Conservation (phyloP, 2,329 filamentous ascomycete species). For the Gaeumannomyces sp. region DNA sequence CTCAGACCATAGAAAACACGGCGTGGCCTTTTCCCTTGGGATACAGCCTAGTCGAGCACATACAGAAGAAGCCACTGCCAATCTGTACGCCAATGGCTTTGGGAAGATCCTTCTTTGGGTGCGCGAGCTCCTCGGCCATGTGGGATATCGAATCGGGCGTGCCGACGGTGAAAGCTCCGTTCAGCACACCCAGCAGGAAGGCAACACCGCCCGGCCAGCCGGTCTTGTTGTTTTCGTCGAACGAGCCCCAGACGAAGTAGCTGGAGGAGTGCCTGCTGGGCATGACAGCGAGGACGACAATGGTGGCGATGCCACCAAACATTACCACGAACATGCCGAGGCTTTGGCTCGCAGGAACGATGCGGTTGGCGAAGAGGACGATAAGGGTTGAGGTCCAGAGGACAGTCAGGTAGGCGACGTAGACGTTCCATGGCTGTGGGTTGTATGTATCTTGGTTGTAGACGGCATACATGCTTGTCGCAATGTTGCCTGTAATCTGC, state of each 20-base stretch:
- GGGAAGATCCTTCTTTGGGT: conserved; percentile 41
- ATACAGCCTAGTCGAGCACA: neutral
- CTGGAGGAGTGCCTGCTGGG: conserved; percentile 43
- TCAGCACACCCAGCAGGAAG: conserved; percentile 59
- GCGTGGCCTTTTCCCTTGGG: conserved; percentile 23
- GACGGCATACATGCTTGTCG: conserved; percentile 54
- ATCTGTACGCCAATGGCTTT: conserved; percentile 44
- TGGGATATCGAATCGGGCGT: conserved; percentile 59
- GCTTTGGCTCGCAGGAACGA: conserved; percentile 46
- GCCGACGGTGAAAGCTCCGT: conserved; percentile 60
- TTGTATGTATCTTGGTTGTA: conserved; percentile 47
- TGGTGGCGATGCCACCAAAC: conserved; percentile 44
- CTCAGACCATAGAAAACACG: conserved; percentile 32
- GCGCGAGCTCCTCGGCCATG: conserved; percentile 53
- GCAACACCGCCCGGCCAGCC: conserved; percentile 55
- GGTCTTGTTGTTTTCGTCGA: conserved; percentile 40
- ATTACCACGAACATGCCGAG: conserved; percentile 50
- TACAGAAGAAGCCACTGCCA: conserved; percentile 35
- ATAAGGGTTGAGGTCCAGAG: conserved; percentile 46
- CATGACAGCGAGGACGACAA: conserved; percentile 48
- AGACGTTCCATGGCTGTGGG: conserved; percentile 51
- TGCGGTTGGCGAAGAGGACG: conserved; percentile 51
- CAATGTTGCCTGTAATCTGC: conserved; percentile 52
- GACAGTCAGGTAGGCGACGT: conserved; percentile 49
- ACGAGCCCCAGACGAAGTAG: conserved; percentile 46